These are phyloP conservation scores for Trichoderma koningii DNA, from an alignment of 2,329 filamentous ascomycete genomes.

Conservation along the genomic window DNA sequence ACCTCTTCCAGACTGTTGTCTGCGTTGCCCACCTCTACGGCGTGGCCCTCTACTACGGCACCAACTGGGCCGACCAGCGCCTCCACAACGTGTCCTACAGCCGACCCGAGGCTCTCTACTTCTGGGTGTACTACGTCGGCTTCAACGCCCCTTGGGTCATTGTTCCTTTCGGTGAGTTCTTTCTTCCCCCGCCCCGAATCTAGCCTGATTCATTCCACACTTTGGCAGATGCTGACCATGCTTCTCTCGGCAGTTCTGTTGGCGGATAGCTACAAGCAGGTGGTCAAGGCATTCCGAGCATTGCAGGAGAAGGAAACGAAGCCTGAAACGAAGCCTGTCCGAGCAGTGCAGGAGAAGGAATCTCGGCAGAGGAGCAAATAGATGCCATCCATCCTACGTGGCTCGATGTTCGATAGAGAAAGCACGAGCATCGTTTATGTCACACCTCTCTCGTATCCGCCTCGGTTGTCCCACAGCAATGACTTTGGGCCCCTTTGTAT, in stretches of 20 bases:
- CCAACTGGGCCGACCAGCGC: slow-evolving; percentile 53
- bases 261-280: slow-evolving; percentile 24
- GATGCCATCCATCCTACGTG: neutral
- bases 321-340: too few species aligned
- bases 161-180: slow-evolving; percentile 56
- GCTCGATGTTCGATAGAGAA: neutral
- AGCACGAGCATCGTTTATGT: neutral
- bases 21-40: slow-evolving; percentile 62
- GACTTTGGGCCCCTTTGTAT: neutral
- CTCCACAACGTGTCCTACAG: slow-evolving; percentile 53
- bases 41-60: slow-evolving; percentile 63
- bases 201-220: too few species aligned
- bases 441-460: neutral
- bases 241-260: slow-evolving; percentile 5
- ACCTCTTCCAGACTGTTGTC: slow-evolving; percentile 54
- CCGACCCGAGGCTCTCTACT: slow-evolving; percentile 62
- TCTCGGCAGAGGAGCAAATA: slow-evolving; percentile 4
- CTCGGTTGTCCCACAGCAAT: too few species aligned
- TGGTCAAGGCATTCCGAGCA: slow-evolving; percentile 17
- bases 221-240: neutral
- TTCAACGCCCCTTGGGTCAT: slow-evolving; percentile 64
- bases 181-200: too few species aligned
- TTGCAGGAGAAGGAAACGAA: neutral
- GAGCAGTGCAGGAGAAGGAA: slow-evolving; percentile 9
- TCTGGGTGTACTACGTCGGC: slow-evolving; percentile 64